These are phyloP conservation scores for Nicotiana undulata DNA, from an alignment of 257 asterid species.

Conservation along the genomic window DNA sequence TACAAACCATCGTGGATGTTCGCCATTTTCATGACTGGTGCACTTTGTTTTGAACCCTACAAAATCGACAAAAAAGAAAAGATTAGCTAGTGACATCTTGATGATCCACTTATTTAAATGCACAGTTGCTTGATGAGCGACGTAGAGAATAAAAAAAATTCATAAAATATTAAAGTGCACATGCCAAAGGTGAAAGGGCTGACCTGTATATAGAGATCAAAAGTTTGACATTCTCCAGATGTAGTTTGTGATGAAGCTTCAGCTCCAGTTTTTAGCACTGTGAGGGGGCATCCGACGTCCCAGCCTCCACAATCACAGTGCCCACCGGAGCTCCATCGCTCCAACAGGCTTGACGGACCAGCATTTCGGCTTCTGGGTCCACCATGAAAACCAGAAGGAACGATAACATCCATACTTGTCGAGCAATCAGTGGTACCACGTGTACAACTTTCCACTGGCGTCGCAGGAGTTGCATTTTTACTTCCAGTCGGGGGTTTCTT, in stretches of 20 bases:
- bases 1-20: slow-evolving; percentile 65
- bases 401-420: slow-evolving; percentile 46
- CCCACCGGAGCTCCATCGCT: slow-evolving; percentile 80
- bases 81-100: not conserved
- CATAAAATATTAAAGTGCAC: not conserved
- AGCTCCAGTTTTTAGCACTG: slow-evolving; percentile 35
- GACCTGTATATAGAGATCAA: slow-evolving; percentile 76
- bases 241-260: slow-evolving; percentile 16
- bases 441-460: slow-evolving; percentile 18
- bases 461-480: slow-evolving; percentile 8
- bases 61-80: not conserved
- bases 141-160: not conserved
- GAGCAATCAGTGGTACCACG: slow-evolving; percentile 47
- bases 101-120: not conserved
- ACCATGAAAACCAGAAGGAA: slow-evolving; percentile 84
- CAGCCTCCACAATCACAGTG: slow-evolving; percentile 94
- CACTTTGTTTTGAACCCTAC: slow-evolving; percentile 67
- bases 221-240: slow-evolving; percentile 48
- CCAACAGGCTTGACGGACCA: slow-evolving; percentile 68
- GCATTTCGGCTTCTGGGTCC: slow-evolving; percentile 58
- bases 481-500: slow-evolving; percentile 24
- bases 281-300: slow-evolving; percentile 83
- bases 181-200: not conserved
- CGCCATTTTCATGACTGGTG: slow-evolving; percentile 62
- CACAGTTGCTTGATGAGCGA: not conserved